phyloP scores from a whole-genome alignment of 345 rosid genomes.

The Syzygium jambos region DNA sequence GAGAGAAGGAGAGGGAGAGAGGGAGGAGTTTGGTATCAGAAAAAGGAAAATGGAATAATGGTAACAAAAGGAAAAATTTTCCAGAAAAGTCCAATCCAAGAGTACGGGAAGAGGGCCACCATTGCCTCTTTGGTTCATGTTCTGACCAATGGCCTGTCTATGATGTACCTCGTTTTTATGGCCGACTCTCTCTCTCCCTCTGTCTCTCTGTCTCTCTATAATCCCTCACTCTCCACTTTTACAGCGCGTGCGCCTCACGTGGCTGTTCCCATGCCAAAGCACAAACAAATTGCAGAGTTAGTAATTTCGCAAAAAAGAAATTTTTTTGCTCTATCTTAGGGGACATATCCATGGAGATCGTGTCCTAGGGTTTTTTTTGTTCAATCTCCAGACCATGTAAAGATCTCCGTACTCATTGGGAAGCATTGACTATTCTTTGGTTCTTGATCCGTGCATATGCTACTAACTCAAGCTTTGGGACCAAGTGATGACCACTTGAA shows the following conservation, averaged over 20 bases:
- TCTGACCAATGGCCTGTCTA: conserved; percentile 29
- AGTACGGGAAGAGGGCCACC: conserved; percentile 70
- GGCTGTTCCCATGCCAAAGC: background rate
- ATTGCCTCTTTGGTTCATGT: conserved; percentile 37
- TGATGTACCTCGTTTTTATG: conserved; percentile 44
- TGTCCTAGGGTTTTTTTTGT: background rate
- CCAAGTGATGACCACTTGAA: background rate
- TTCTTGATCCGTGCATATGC: background rate
- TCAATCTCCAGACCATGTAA: background rate
- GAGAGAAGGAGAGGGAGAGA: background rate
- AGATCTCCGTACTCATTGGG: conserved; percentile 1
- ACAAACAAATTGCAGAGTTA: background rate
- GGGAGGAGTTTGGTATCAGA: conserved; percentile 18
- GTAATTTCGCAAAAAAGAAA: background rate
- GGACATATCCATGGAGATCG: conserved; percentile 1
- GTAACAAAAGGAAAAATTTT: conserved; percentile 69
- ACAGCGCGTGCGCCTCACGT: conserved; percentile 11
- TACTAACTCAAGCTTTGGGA: background rate
- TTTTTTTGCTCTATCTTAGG: background rate
- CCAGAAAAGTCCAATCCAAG: conserved; percentile 89
- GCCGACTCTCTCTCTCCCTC: background rate
- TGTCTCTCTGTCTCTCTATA: background rate
- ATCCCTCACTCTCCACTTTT: background rate
- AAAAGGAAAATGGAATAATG: conserved; percentile 71
- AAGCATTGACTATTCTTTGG: background rate